These are phyloP conservation scores for Elongisporangium senticosum DNA, from an alignment of 352 stramenopile genomes.

Conservation along the genomic window DNA sequence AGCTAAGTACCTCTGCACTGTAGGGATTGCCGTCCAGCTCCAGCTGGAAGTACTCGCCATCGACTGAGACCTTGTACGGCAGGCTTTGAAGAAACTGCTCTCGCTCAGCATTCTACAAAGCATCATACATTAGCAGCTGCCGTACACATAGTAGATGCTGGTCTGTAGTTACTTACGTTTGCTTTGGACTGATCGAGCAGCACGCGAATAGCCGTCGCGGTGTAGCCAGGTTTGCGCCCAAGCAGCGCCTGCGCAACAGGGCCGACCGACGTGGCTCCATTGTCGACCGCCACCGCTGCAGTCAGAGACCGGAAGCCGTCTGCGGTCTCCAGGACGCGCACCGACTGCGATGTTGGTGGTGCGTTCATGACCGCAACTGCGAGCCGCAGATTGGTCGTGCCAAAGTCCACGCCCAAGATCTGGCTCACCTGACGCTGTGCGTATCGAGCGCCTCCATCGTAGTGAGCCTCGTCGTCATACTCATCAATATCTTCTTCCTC, in stretches of 20 bases:
- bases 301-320: slow-evolving; percentile 49
- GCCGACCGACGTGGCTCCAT: slow-evolving; percentile 44
- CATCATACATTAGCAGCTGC: background rate
- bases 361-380: slow-evolving; percentile 17
- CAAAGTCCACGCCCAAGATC: slow-evolving; percentile 53
- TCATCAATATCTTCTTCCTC: slow-evolving; percentile 31
- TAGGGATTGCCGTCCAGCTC: slow-evolving; percentile 49
- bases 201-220: slow-evolving; percentile 42
- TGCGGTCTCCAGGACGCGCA: slow-evolving; percentile 50
- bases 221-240: slow-evolving; percentile 51
- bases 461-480: slow-evolving; percentile 4
- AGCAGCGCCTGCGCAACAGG: slow-evolving; percentile 40
- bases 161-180: background rate
- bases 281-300: slow-evolving; percentile 55
- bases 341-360: background rate
- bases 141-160: no score
- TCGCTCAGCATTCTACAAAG: slow-evolving; percentile 12
- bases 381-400: slow-evolving; percentile 46
- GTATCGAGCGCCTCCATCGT: background rate
- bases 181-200: slow-evolving; percentile 22
- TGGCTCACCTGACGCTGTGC: slow-evolving; percentile 16
- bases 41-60: slow-evolving; percentile 20
- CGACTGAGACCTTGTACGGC: slow-evolving; percentile 27
- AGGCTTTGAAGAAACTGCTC: slow-evolving; percentile 31
- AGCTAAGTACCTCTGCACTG: slow-evolving; percentile 48